Percentiles rank a stretch among this genome's conserved stretches.
Conservation (phyloP, 2,329 filamentous ascomycete species). For the Colletotrichum acutatum region DNA sequence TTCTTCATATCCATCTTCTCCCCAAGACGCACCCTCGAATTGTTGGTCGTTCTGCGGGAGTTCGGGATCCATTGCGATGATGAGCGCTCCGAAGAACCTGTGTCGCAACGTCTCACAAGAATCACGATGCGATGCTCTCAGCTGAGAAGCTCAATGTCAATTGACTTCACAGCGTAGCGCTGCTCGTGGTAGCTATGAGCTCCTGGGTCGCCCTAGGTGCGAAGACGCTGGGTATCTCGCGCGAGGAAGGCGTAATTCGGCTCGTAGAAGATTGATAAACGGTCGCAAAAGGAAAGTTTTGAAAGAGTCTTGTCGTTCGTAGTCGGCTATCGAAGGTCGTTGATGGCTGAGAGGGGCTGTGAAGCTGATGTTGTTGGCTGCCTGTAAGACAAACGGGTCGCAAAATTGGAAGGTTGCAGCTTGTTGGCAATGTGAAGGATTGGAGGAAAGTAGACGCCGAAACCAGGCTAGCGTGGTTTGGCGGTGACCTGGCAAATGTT, state of each 20-base stretch:
- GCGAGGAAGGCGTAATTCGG: background rate
- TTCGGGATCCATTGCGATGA: conserved; percentile 34
- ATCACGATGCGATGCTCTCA: background rate
- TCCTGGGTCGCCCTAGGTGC: conserved; percentile 15
- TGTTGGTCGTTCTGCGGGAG: conserved; percentile 34
- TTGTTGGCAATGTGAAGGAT: conserved; percentile 32
- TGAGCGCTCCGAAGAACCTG: background rate
- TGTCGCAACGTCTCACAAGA: background rate
- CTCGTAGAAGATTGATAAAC: background rate
- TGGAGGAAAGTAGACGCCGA: conserved; percentile 27
- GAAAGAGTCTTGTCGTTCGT: background rate
- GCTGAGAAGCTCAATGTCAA: background rate
- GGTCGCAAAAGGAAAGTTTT: background rate
- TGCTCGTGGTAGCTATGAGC: background rate
- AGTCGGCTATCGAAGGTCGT: background rate
- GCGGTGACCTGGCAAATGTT: conserved; percentile 33
- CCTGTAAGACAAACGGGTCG: background rate
- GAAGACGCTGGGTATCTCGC: conserved; percentile 16
- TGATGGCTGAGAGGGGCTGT: conserved; percentile 10
- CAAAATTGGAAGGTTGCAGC: conserved; percentile 27
- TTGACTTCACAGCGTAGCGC: background rate
- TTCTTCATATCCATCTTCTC: conserved; percentile 63
- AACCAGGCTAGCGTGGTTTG: conserved; percentile 25
- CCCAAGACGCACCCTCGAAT: conserved; percentile 59
- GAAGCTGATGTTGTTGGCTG: conserved; percentile 3